Conservation (phyloP, 495 filamentous ascomycete genomes). For the Ascodesmis nigricans region DNA sequence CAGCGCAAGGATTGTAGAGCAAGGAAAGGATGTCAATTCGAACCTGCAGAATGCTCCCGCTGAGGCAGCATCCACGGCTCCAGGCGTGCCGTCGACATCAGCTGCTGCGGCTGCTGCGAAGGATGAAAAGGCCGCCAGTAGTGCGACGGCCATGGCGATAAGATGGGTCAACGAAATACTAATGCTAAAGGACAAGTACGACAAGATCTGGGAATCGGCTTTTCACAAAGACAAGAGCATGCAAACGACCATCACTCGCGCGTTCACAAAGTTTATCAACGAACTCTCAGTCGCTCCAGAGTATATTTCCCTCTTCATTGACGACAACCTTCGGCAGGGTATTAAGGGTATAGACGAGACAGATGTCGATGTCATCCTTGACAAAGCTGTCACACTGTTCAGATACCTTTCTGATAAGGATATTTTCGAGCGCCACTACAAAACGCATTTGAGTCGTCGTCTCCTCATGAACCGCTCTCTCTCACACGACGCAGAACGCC, state of each 20-base stretch:
- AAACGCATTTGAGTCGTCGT: constrained; percentile 79
- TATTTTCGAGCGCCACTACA: constrained; percentile 93
- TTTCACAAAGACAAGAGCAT: constrained; percentile 56
- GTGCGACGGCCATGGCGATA: constrained; percentile 60
- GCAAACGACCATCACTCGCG: constrained; percentile 58
- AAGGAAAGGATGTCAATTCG: constrained; percentile 64
- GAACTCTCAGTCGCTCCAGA: constrained; percentile 61
- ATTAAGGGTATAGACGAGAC: constrained; percentile 78
- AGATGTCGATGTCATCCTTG: constrained; percentile 69
- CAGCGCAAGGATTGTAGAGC: constrained; percentile 49
- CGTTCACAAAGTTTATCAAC: constrained; percentile 83
- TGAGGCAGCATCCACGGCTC: constrained; percentile 14
- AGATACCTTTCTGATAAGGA: constrained; percentile 81
- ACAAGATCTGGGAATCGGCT: constrained; percentile 44
- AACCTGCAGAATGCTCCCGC: constrained; percentile 11
- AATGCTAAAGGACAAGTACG: constrained; percentile 70
- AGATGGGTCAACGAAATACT: constrained; percentile 91
- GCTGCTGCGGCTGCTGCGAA: constrained; percentile 15
- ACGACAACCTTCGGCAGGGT: constrained; percentile 86
- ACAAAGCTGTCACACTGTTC: constrained; percentile 72
- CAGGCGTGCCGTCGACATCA: constrained; percentile 12
- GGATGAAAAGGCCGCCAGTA: constrained; percentile 29
- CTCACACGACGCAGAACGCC: constrained; percentile 74
- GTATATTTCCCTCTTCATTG: constrained; percentile 88
- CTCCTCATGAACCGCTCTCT: constrained; percentile 68